Conservation (phyloP, 306 rosid genomes). For the Lathyrus aphaca region DNA sequence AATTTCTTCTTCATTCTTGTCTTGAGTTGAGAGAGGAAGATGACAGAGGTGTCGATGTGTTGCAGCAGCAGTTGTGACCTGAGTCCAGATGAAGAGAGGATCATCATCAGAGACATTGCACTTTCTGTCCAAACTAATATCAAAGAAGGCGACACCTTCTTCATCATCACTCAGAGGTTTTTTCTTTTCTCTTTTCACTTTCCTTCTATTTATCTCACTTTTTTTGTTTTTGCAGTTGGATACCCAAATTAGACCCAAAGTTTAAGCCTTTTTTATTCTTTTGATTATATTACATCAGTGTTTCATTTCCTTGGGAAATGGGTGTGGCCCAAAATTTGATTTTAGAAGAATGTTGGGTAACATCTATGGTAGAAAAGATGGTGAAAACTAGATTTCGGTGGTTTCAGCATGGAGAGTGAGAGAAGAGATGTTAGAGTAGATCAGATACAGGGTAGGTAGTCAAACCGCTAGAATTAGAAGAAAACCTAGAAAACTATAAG, state of each 20-base stretch:
- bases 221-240: slow-evolving; percentile 14
- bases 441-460: no score
- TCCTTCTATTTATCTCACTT: not conserved
- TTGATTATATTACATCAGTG: not conserved
- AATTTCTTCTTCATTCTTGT: not conserved
- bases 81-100: slow-evolving; percentile 87
- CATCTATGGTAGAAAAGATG: no score
- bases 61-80: slow-evolving; percentile 59
- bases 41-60: slow-evolving; percentile 75
- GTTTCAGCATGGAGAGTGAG: no score
- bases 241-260: slow-evolving; percentile 28
- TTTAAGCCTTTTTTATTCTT: slow-evolving; percentile 19
- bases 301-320: slow-evolving; percentile 21
- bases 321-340: slow-evolving; percentile 11
- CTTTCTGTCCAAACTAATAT: slow-evolving; percentile 70
- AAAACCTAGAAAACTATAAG: no score
- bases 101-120: slow-evolving; percentile 89
- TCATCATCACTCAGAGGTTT: slow-evolving; percentile 84
- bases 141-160: slow-evolving; percentile 89
- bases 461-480: no score
- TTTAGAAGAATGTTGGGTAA: no score
- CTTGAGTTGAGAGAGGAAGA: slow-evolving; percentile 13
- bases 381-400: no score
- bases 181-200: not conserved
- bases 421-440: no score